Evolutionary conservation across 202 grass and related monocot species (phyloP).

Genomic region (Panicum hallii): DNA sequence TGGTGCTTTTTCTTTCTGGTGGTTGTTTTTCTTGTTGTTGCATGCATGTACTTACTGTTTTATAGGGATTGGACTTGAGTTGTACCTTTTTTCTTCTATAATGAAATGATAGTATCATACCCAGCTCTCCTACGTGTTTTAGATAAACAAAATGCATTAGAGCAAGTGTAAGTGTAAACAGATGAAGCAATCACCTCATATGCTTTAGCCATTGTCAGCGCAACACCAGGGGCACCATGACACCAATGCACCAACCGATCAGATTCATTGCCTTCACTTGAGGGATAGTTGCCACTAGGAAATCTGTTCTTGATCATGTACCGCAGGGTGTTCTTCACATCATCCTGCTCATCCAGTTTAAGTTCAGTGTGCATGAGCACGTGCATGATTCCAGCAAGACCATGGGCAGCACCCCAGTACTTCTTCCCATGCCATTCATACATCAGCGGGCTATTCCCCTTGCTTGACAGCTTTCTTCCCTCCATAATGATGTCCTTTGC

Average conservation of each 20-base stretch:
- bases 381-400: conserved; percentile 90
- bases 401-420: conserved; percentile 92
- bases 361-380: conserved; percentile 78
- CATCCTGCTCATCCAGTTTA: conserved; percentile 58
- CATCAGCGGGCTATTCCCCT: conserved; percentile 69
- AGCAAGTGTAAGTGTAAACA: conserved; percentile 5
- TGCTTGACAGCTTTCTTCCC: conserved; percentile 69
- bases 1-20: neutral
- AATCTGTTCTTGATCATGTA: conserved; percentile 87
- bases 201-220: conserved; percentile 76
- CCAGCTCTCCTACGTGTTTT: neutral
- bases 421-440: conserved; percentile 87
- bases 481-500: conserved; percentile 73
- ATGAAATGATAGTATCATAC: neutral
- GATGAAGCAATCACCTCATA: conserved; percentile 57
- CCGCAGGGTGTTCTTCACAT: conserved; percentile 74
- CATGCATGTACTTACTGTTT: neutral
- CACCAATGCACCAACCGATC: conserved; percentile 91
- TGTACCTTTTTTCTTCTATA: neutral
- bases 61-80: neutral
- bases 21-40: neutral
- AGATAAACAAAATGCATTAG: neutral
- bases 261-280: conserved; percentile 62
- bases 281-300: conserved; percentile 78
- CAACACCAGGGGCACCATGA: conserved; percentile 89